Conservation (phyloP, 2,329 filamentous ascomycete species). For the Thyridium curvatum region DNA sequence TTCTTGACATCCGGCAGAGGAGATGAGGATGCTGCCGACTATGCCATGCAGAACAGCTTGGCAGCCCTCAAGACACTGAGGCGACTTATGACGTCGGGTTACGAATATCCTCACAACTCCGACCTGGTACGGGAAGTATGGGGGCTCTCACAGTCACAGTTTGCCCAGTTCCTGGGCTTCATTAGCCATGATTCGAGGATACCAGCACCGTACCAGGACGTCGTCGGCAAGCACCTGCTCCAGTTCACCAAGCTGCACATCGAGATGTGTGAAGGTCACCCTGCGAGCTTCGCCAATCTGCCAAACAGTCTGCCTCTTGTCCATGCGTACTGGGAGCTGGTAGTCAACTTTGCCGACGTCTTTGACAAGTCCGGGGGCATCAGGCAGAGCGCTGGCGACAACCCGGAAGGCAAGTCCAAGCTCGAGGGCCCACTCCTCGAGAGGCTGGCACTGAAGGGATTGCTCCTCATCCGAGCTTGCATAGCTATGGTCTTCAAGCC, state of each 20-base stretch:
- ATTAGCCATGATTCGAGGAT: conserved; percentile 50
- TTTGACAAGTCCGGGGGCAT: conserved; percentile 59
- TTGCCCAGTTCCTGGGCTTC: conserved; percentile 67
- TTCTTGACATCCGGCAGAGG: conserved; percentile 52
- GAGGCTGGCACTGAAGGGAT: conserved; percentile 73
- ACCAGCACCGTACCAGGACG: conserved; percentile 46
- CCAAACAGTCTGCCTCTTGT: conserved; percentile 74
- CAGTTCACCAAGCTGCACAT: conserved; percentile 91
- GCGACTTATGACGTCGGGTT: conserved; percentile 73
- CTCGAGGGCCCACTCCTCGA: conserved; percentile 63
- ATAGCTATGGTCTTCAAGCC: conserved; percentile 80
- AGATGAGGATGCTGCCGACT: conserved; percentile 50
- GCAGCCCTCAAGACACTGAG: conserved; percentile 74
- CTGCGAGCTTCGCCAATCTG: conserved; percentile 75
- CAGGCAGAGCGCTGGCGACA: conserved; percentile 32
- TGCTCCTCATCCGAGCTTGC: conserved; percentile 77
- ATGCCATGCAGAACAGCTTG: conserved; percentile 71
- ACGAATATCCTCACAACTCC: conserved; percentile 76
- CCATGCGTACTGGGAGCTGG: conserved; percentile 78
- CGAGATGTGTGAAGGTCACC: conserved; percentile 73
- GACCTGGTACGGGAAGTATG: conserved; percentile 74
- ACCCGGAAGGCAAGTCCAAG: conserved; percentile 36
- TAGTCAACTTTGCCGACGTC: conserved; percentile 68
- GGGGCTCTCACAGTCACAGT: conserved; percentile 69
- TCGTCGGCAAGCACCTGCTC: conserved; percentile 79